Evolutionary conservation across 1,284 basidiomycete species (phyloP), one percentile per base, ranked within the genome.

Genomic region (Exobasidium cylindrosporum): DNA sequence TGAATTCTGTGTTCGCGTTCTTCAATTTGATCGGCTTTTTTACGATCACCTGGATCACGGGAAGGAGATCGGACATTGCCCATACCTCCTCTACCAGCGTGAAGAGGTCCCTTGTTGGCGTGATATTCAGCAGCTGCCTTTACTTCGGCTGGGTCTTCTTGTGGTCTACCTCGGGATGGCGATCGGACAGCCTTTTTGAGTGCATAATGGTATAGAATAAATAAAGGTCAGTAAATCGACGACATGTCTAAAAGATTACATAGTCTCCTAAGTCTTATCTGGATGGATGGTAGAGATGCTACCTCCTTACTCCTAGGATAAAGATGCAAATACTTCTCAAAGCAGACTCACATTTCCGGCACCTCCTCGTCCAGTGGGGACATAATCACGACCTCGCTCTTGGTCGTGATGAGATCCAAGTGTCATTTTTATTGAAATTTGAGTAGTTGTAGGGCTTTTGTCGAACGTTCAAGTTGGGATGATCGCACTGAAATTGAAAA

Each of bases 51-150:
- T 40, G 83, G 80, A 52, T 86, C 86, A 47, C 85, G 84, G 17
- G 88, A 88, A 0, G 87, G 86, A 2, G 88, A 87, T 54, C 87
- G 86, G 43, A 90, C 86, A 81, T 91, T 91, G 46, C 89, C 89
- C 21, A 84, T 85, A 28, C 89, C 89, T 40, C 89, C 89, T 32
- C 89, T 85, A 21, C 90, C 89, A 47, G 86, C 85, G 44, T 87
- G 87, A 66, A 82, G 83, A n/a, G 54, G 30, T 32, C 21, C 43
- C 14, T 53, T 53, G 28, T 52, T 49, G 13, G 61, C 61, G 35
- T 57, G 31, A 21, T 17, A 23, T 46, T 46, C 26, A 17, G 44
- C 58, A 5, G 59, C 31, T 13, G 47, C 43, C 32, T 47, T 21
- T 23, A 60, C 58, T n/a, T 59, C 53, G 13, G 23, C 23, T 23